Evolutionary conservation across 2,329 filamentous ascomycete species (phyloP), one percentile per base, ranked within the genome.

Genomic region (Botrytis aclada): DNA sequence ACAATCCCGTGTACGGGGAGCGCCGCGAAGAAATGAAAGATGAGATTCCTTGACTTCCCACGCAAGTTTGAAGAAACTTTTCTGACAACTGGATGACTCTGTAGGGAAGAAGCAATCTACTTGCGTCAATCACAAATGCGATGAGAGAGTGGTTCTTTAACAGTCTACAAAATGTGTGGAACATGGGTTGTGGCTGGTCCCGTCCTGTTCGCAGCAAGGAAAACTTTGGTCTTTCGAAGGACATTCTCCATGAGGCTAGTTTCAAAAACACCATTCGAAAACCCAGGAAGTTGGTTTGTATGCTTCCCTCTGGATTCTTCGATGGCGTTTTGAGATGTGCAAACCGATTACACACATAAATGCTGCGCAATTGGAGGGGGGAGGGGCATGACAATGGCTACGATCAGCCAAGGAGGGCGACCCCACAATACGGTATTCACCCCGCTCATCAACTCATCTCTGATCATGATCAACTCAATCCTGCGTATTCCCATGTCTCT

Each of bases 401-500:
- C 74, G 79, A 79, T 20, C 79, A 78, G 61, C 77, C 78, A 67
- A 73, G 72, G 29, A 77, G 74, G 20, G 70, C 75, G 43, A 76
- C 73, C 29, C 74, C 78, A 60, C 77, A 75, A 43, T 80, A 80
- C 72, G 65, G 69, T 66, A 74, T 74, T 20, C 74, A 77, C 56
- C 69, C 78, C 37, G 75, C 75, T 54, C 80, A 80, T 77, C 71
- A 77, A 12, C 39, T 74, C 54, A 74, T 71, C 16, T 20, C 25
- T 25, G 16, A 41, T 43, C 69, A 54, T 56, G 80, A 80, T 66
- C 73, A 75, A 34, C 72, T 77, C 63, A 79, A 80, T 66, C 72
- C 74, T 45, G 70, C 76, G 60, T 78, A 77, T 70, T 72, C 75
- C 45, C 84, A 84, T 70, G 81, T 82, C n/a, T 80, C 82, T 37